Percentiles rank a stretch among this genome's conserved stretches.
Conservation (phyloP, 805 yeast species). For the Ogataea trehalophila region DNA sequence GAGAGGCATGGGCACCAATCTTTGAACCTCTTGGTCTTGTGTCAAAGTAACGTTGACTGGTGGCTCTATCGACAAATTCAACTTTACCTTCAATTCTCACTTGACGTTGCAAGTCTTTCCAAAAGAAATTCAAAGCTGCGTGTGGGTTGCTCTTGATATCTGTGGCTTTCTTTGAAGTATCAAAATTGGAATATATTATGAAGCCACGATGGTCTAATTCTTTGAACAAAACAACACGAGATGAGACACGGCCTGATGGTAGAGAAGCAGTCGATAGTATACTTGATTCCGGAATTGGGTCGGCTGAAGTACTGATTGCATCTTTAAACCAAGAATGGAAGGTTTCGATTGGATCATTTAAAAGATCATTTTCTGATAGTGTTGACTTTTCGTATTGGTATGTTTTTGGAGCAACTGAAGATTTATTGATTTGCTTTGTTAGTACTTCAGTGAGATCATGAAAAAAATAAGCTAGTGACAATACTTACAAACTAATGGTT, state of each 20-base stretch:
- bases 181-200: slow-evolving; percentile 90
- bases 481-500: slow-evolving; percentile 28
- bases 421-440: not conserved
- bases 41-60: slow-evolving; percentile 69
- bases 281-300: slow-evolving; percentile 75
- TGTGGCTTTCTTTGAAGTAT: slow-evolving; percentile 69
- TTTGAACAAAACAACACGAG: slow-evolving; percentile 80
- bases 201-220: slow-evolving; percentile 85
- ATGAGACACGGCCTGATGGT: slow-evolving; percentile 87
- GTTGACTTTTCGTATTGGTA: slow-evolving; percentile 76
- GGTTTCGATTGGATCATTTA: slow-evolving; percentile 62
- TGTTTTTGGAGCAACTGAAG: slow-evolving; percentile 74
- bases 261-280: slow-evolving; percentile 83
- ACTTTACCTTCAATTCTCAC: slow-evolving; percentile 87
- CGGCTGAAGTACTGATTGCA: slow-evolving; percentile 49
- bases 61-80: slow-evolving; percentile 68
- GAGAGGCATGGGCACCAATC: slow-evolving; percentile 96
- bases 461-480: slow-evolving; percentile 1
- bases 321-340: slow-evolving; percentile 83
- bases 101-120: slow-evolving; percentile 89
- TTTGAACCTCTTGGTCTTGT: slow-evolving; percentile 91
- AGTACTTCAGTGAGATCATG: not conserved
- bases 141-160: slow-evolving; percentile 70
- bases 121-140: slow-evolving; percentile 84
- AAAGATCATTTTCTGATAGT: slow-evolving; percentile 38